Evolutionary conservation across 495 filamentous ascomycete genomes (phyloP).

Genomic region (Podospora pseudocomata): DNA sequence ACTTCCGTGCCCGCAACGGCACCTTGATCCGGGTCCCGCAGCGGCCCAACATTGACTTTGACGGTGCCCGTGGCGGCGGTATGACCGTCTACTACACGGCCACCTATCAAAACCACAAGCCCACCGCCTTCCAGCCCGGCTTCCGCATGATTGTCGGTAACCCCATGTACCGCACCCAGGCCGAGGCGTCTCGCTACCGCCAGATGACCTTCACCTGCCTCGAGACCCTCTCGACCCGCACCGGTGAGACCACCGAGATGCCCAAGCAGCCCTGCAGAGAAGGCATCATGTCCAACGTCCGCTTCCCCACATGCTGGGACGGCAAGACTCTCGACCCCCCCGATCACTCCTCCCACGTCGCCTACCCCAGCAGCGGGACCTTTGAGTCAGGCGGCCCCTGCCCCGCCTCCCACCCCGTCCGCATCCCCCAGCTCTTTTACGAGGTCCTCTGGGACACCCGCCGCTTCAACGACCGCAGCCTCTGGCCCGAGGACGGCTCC

Average conservation of each 20-base stretch:
- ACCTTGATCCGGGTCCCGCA: conserved; percentile 38
- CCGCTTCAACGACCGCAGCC: conserved; percentile 33
- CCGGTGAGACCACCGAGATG: conserved; percentile 33
- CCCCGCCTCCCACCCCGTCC: conserved; percentile 34
- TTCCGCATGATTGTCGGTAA: conserved; percentile 75
- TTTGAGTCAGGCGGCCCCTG: conserved; percentile 33
- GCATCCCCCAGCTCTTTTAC: conserved; percentile 39
- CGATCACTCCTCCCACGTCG: conserved; percentile 41
- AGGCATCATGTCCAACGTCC: conserved; percentile 43
- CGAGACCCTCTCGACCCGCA: conserved; percentile 31
- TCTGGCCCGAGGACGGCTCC: conserved; percentile 43
- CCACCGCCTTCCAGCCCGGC: conserved; percentile 48
- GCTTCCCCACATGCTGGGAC: conserved; percentile 36
- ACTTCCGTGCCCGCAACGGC: conserved; percentile 39
- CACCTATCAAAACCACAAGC: conserved; percentile 34
- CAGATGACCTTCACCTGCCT: conserved; percentile 44
- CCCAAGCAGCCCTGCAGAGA: conserved; percentile 33
- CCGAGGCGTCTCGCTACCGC: conserved; percentile 34
- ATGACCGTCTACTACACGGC: conserved; percentile 46
- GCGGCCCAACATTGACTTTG: conserved; percentile 23
- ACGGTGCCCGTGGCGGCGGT: conserved; percentile 32
- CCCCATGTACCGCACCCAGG: conserved; percentile 39
- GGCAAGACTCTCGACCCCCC: conserved; percentile 32
- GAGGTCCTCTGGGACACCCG: conserved; percentile 43
- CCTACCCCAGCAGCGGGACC: conserved; percentile 35